Conservation (phyloP, 768 basidiomycete genomes). For the Aureoboletus auriporus region DNA sequence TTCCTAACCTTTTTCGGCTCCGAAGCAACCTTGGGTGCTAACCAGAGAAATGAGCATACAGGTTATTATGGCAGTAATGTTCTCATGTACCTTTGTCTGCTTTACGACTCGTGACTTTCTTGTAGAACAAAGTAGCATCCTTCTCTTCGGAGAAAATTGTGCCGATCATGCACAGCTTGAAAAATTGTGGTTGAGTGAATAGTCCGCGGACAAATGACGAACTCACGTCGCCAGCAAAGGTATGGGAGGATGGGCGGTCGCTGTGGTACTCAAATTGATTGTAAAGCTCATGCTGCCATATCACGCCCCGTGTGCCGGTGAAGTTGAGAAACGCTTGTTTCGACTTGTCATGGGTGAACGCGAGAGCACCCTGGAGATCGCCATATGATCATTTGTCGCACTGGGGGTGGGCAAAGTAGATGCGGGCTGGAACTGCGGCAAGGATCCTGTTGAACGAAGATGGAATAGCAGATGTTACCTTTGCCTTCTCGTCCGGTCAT, state of each 20-base stretch:
- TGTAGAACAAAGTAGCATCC: conserved; percentile 81
- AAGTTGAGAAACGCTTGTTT: conserved; percentile 65
- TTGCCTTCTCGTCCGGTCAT: conserved; percentile 69
- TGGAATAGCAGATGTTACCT: conserved; percentile 63
- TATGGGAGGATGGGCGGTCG: conserved; percentile 89
- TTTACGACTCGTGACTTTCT: conserved; percentile 75
- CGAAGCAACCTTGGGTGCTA: conserved; percentile 43
- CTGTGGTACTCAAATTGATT: conserved; percentile 74
- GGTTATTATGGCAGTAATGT: not conserved
- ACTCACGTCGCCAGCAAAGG: conserved; percentile 89
- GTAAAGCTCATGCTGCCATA: conserved; percentile 94
- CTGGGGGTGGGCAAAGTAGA: conserved; percentile 87
- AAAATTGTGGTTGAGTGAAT: conserved; percentile 1
- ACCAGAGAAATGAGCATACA: conserved; percentile 4
- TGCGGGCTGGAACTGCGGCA: conserved; percentile 75
- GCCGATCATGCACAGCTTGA: conserved; percentile 84
- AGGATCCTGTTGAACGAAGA: conserved; percentile 65
- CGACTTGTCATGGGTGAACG: conserved; percentile 59
- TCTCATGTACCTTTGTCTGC: conserved; percentile 46
- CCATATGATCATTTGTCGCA: conserved; percentile 79
- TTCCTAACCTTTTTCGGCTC: conserved; percentile 56
- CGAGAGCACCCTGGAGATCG: conserved; percentile 83
- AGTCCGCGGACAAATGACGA: not conserved
- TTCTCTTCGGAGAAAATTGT: conserved; percentile 84
- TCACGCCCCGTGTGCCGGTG: conserved; percentile 75